These are phyloP conservation scores for Cynanchum wilfordii DNA, from an alignment of 257 asterid genomes.

Conservation along the genomic window DNA sequence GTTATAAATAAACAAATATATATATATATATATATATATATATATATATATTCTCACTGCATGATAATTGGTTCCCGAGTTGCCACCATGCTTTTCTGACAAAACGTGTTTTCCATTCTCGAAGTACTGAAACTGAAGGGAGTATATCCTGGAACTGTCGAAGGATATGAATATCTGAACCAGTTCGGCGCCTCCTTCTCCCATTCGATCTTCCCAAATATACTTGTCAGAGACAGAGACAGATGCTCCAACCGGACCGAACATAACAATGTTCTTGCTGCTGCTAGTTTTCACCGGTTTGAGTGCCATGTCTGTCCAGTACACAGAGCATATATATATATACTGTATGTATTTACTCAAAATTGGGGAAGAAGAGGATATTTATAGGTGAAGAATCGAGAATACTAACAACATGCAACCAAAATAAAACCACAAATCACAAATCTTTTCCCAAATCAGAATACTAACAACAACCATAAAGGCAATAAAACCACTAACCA, in stretches of 20 bases:
- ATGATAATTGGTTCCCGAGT: conserved; percentile 23
- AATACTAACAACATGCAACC: too few relatives aligned
- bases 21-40: not conserved
- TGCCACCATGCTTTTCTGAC: conserved; percentile 25
- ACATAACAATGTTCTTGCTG: not conserved
- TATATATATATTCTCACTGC: conserved; percentile 19
- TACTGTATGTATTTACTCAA: too few relatives aligned
- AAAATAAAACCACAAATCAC: too few relatives aligned
- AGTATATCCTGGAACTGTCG: rapidly evolving
- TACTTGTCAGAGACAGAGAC: rapidly evolving
- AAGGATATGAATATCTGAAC: conserved; percentile 15
- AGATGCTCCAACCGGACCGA: not conserved
- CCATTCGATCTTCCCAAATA: not conserved
- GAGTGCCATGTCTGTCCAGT: too few relatives aligned
- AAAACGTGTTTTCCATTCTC: conserved; percentile 27
- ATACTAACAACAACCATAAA: too few relatives aligned
- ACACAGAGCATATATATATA: too few relatives aligned
- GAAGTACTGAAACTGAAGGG: conserved; percentile 35
- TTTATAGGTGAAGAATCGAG: not conserved
- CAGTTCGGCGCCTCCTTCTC: not conserved
- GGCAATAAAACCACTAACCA: too few relatives aligned
- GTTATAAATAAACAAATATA: not conserved
- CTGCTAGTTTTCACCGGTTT: too few relatives aligned
- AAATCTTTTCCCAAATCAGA: too few relatives aligned
- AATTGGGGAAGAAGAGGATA: not conserved